Evolutionary conservation across 176 grass and related monocot species (phyloP), one percentile per base, ranked within the genome.

Genomic region (Zea luxurians): DNA sequence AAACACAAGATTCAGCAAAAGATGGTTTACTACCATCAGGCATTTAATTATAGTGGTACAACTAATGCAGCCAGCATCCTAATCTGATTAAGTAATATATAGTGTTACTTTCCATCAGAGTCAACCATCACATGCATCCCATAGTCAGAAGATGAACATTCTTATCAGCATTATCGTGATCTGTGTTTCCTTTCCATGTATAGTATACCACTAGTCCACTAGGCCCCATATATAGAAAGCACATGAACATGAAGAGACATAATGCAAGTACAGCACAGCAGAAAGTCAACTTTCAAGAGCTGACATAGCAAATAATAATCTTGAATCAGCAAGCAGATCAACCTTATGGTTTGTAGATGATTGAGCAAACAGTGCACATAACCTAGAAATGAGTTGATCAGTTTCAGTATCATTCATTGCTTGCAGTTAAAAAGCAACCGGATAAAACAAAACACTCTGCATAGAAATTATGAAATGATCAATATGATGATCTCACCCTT

Each of bases 101-200:
- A 81, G 63, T 76, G 5, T 49, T 87, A 45, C 5, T 67, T 81
- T 7, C 58, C 42, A 84, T 65, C 58, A 57, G 44, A 52, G 78
- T 85, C 78, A 89, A 81, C 82, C 66, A 38, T 76, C 66, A 72
- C 72, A 78, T 81, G 71, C 65, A 81, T 18, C 41, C 80, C 38
- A 60, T 60, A 77, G 58, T 43, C 42, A 77, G 4, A 71, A 89
- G 8, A 37, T 45, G 71, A 77, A 81, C 87, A 76, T 63, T 85
- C 71, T 52, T 65, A 66, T 81, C 41, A 61, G 42, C 65, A 2
- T 76, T 81, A 80, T 77, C 37, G 20, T 77, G 72, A 81, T 81
- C n/a, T 37, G 58, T 52, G 36, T 43, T 79, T 67, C 48, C 13
- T 20, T 71, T 61, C 54, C 62, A 35, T 47, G 7, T 15, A 38